These are phyloP conservation scores for Elasticomyces elasticus DNA, from an alignment of 495 filamentous ascomycete species.

Conservation along the genomic window DNA sequence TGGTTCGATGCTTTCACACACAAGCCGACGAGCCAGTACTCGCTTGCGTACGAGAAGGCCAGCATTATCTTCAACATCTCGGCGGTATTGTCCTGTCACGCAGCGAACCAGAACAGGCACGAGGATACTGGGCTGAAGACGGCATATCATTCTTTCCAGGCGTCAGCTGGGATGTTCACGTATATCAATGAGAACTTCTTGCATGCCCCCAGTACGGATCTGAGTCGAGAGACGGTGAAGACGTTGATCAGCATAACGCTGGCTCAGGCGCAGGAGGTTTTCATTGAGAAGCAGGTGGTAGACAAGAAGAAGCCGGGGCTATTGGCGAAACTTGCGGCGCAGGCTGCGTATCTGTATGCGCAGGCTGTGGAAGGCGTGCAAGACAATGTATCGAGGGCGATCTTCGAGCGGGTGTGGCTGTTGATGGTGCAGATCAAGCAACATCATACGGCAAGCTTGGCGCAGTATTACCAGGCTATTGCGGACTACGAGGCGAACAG, in stretches of 20 bases:
- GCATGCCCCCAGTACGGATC: conserved; percentile 87
- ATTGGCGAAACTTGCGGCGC: conserved; percentile 83
- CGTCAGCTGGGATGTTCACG: conserved; percentile 96
- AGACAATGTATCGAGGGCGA: conserved; percentile 80
- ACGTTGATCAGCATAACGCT: conserved; percentile 86
- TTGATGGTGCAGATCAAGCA: conserved; percentile 78
- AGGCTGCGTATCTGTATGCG: conserved; percentile 76
- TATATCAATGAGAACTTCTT: conserved; percentile 99
- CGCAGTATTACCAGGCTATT: conserved; percentile 89
- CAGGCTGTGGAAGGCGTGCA: conserved; percentile 83
- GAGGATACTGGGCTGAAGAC: conserved; percentile 91
- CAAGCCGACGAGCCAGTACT: conserved; percentile 90
- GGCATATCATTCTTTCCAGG: conserved; percentile 96
- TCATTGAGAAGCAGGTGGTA: conserved; percentile 88
- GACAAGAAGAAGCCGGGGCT: conserved; percentile 90
- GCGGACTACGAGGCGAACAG: conserved; percentile 81
- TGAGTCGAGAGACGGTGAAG: conserved; percentile 91
- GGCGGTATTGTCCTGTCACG: conserved; percentile 91
- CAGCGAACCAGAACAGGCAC: conserved; percentile 80
- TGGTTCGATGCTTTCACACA: conserved; percentile 99
- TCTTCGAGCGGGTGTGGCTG: conserved; percentile 96
- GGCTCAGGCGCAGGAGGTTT: conserved; percentile 92
- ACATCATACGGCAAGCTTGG: conserved; percentile 71
- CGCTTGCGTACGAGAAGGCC: conserved; percentile 93
- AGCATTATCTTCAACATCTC: conserved; percentile 99